These are phyloP conservation scores for Heliocybe sulcata DNA, from an alignment of 1,284 basidiomycete species.

Conservation along the genomic window DNA sequence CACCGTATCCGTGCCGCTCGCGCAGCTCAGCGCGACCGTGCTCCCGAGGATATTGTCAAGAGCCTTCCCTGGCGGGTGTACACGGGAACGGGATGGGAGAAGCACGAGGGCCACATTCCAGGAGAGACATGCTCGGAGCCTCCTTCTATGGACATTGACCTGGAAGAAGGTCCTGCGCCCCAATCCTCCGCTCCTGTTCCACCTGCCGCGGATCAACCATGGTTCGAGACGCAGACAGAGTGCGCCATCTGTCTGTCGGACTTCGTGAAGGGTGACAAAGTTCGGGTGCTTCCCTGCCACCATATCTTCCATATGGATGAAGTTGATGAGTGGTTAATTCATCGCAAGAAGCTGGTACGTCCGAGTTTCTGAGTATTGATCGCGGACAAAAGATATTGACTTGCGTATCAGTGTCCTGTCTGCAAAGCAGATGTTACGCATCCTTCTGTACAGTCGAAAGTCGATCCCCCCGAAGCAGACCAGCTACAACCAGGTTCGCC, in stretches of 20 bases:
- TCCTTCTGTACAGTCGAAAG: constrained; percentile 25
- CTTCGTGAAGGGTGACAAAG: constrained; percentile 79
- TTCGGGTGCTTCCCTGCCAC: constrained; percentile 84
- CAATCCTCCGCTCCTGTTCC: constrained; percentile 29
- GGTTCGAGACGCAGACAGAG: constrained; percentile 71
- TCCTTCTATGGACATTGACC: not conserved
- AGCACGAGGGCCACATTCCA: constrained; percentile 41
- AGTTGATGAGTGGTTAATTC: constrained; percentile 85
- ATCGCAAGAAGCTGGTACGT: constrained; percentile 82
- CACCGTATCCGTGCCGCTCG: constrained; percentile 73
- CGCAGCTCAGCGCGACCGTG: constrained; percentile 72
- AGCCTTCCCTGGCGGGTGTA: constrained; percentile 74
- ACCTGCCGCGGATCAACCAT: constrained; percentile 38
- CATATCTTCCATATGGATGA: constrained; percentile 86
- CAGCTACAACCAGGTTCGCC: constrained; percentile 7
- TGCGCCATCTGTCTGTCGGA: constrained; percentile 88
- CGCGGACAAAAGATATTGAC: constrained; percentile 6
- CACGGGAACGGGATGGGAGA: constrained; percentile 74
- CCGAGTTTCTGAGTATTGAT: constrained; percentile 7
- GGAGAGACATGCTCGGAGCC: not conserved
- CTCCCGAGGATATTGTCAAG: constrained; percentile 71
- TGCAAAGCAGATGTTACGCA: constrained; percentile 86
- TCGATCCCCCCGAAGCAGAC: not conserved
- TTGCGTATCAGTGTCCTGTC: constrained; percentile 65
- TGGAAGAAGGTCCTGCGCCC: constrained; percentile 27